Percentiles rank a stretch among this genome's conserved stretches.
Evolutionary conservation across 768 basidiomycete genomes (phyloP).

Genomic region (Imleria badia): DNA sequence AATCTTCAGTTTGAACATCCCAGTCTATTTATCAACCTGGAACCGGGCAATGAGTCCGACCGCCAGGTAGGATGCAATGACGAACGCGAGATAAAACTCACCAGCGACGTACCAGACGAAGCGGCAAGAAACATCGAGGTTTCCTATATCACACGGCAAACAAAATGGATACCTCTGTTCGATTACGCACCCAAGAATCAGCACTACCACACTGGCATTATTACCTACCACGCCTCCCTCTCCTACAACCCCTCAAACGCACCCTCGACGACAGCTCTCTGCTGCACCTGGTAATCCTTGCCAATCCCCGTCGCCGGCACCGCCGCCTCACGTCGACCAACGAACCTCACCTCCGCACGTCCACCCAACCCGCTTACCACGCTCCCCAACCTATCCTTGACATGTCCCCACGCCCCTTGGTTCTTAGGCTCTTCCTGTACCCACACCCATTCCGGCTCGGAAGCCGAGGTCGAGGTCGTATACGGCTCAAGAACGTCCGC

Average conservation of each 20-base stretch:
- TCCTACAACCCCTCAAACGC: conserved; percentile 51
- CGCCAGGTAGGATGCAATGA: too few relatives aligned
- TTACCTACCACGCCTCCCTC: not conserved
- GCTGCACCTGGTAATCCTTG: conserved; percentile 63
- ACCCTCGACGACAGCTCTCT: conserved; percentile 55
- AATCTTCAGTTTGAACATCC: too few relatives aligned
- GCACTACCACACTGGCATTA: not conserved
- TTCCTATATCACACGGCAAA: too few relatives aligned
- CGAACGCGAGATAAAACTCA: too few relatives aligned
- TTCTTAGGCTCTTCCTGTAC: conserved; percentile 89
- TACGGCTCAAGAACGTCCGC: conserved; percentile 47
- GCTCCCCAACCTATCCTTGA: too few relatives aligned
- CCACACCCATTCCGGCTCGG: conserved; percentile 45
- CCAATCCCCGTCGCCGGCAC: conserved; percentile 77
- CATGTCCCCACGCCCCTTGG: conserved; percentile 83
- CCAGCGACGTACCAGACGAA: too few relatives aligned
- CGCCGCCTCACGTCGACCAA: conserved; percentile 74
- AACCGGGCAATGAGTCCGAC: too few relatives aligned
- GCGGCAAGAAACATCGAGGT: too few relatives aligned
- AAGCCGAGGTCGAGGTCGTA: too few relatives aligned
- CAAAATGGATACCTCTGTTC: not conserved
- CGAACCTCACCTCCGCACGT: conserved; percentile 44
- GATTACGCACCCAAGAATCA: not conserved
- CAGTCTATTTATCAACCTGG: too few relatives aligned
- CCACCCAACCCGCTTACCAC: too few relatives aligned